Evolutionary conservation across 306 rosid species (phyloP), one percentile per base, ranked within the genome.

Genomic region (Fragaria vesca): DNA sequence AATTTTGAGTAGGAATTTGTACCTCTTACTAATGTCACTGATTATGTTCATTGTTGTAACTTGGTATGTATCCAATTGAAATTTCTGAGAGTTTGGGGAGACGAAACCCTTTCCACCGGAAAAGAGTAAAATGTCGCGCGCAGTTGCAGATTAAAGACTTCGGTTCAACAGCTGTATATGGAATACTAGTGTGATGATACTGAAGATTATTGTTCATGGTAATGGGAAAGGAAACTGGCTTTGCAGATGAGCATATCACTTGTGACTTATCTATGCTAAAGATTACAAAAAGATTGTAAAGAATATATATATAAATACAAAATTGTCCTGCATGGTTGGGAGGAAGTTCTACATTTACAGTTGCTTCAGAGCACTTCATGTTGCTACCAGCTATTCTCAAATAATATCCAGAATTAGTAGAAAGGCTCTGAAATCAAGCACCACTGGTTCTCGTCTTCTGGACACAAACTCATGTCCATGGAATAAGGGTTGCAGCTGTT

Each of bases 401-500:
- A 13, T 24, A 20, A 30, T 12, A 34, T 20, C 34, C 32, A 0
- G 18, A 20, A 2, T 11, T 51, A 11, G 6, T 32, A 11, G n/a
- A 43, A 61, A 24, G 12, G 43, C 58, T 55, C 52, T 24, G 18
- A 15, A 58, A 24, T 57, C 24, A 40, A 74, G 26, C 57, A 74
- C 6, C 43, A 9, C 18, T 3, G 69, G 28, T 40, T 58, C 30
- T 74, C 68, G 42, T 32, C 36, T 32, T 32, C 36, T 32, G 0
- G 36, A 55, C 52, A 50, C 46, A 71, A 72, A 36, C 76, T 58
- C 69, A 58, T 42, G 42, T 30, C 12, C 42, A 62, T 57, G 54
- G 32, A 21, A 57, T 4, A 20, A 4, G 45, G 32, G 4, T 40
- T 67, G 51, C 7, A 1, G 70, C 13, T 30, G 34, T 61, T 28